Base-by-base conservation (phyloP, 139 green algal species). In the Coccomyxa sp. region DNA sequence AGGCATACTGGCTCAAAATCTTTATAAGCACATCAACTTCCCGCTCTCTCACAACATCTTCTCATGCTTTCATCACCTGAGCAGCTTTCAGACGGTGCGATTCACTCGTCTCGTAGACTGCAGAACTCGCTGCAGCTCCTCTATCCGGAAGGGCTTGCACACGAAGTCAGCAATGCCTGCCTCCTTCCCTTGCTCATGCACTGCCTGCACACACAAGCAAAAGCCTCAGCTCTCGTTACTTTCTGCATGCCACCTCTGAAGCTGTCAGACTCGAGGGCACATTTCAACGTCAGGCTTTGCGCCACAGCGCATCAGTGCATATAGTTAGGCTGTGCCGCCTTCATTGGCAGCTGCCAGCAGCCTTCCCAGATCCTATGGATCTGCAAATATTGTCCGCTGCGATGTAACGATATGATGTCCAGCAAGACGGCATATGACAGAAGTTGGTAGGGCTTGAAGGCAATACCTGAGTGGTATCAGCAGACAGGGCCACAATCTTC, bases 141-240 rank as follows among this genome's bases (percentile, higher is more conserved):
- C 86, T 3, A 94, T 76, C 22, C 86, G 79, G 75, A 94, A 93
- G 2, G 90, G 90, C 82, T 94, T 94, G 31, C 86, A 84, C 33
- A 94, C 86, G 77, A 92, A 94, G 12, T 89, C 89, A 55, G 88
- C 76, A 35, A 94, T 93, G 50, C 90, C 90, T 1, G 83, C 88
- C n/a, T 85, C 79, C 0, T 55, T 35, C 74, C 90, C 93, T 50
- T 83, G 78, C 41, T 90, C 73, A 38, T 86, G 79, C 73, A 91
- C 79, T 41, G 76, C 75, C 76, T 85, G 79, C 50, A 7, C 27
- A 22, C 18, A 18, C n/a, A n/a, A 64, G 5, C 50, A 64, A 3
- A 7, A 64, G 18, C 50, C 18, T 64, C 27, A 64, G n/a, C n/a
- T 64, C 5, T 64, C 18, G 50, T 64, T 18, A 22, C 50, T 31